Base-by-base conservation (phyloP, 192 early-diverging fungal genomes). In the Lobosporangium transversale region DNA sequence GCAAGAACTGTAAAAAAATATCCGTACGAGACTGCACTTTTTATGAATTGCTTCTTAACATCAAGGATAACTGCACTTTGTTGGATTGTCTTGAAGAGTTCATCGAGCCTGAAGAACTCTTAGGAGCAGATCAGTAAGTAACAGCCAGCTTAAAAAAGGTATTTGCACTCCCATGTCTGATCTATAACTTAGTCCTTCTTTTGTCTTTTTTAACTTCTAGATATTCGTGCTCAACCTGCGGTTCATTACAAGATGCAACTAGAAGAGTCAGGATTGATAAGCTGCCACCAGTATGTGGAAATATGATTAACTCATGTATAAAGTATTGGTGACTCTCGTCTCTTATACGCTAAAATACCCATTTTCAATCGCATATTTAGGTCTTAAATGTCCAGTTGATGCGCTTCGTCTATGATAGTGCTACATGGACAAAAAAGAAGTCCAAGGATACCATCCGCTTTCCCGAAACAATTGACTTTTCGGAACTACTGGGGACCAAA, bases 351-450 rank as follows among this genome's bases (percentile, higher is more conserved):
- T n/a, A n/a, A n/a, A n/a, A n/a, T n/a, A n/a, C n/a, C n/a, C n/a
- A n/a, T n/a, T n/a, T n/a, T n/a, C n/a, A n/a, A n/a, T n/a, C n/a
- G n/a, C n/a, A n/a, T n/a, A n/a, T n/a, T n/a, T 48, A 76, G 73
- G 65, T 65, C 4, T 62, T 81, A 8, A 81, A 69, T 20, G 58
- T 81, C 20, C 80, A 81, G n/a, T 10, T 81, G 30, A 79, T 81
- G 76, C 78, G 80, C 14, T 81, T 81, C 47, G 40, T 80, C 0
- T 81, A 80, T 20, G 80, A 79, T 29, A 48, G 3, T 24, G 17
- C 11, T 3, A 70, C 69, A 1, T 69, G 65, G 62, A 81, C 68
- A 10, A 81, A 81, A 37, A 71, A 61, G 44, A 81, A 81, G 21
- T 67, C 74, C 26, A 80, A 73, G 42, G 66, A 70, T 8, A 64